Evolutionary conservation across 371 early-diverging fungal species (phyloP).

Genomic region (Capillidium heterosporum): DNA sequence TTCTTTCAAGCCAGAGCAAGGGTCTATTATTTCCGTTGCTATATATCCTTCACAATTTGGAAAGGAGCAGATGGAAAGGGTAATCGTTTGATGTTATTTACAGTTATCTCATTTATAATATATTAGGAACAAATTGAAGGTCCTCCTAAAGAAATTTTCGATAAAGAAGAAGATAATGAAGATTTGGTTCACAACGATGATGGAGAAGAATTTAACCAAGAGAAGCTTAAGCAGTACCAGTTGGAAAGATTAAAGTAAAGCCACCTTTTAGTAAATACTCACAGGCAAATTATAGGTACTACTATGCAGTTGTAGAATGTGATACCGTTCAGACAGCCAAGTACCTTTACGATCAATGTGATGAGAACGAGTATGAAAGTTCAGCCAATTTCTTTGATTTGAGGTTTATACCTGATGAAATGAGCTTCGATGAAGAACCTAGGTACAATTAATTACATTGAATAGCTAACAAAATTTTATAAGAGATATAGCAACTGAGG

Average conservation of each 20-base stretch:
- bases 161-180: slow-evolving; percentile 17
- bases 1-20: slow-evolving; percentile 63
- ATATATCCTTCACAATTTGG: slow-evolving; percentile 95
- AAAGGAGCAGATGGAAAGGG: slow-evolving; percentile 60
- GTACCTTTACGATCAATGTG: slow-evolving; percentile 65
- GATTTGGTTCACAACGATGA: slow-evolving; percentile 26
- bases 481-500: slow-evolving; percentile 43
- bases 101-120: background rate
- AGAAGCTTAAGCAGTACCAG: slow-evolving; percentile 80
- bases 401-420: slow-evolving; percentile 89
- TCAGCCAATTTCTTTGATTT: slow-evolving; percentile 89
- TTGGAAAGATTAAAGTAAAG: slow-evolving; percentile 56
- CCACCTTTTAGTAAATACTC: background rate
- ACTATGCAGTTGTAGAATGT: slow-evolving; percentile 88
- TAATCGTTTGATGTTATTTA: slow-evolving; percentile 12
- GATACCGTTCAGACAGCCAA: slow-evolving; percentile 71
- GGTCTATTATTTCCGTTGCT: slow-evolving; percentile 50
- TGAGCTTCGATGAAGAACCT: slow-evolving; percentile 55
- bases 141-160: slow-evolving; percentile 66
- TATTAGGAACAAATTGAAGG: slow-evolving; percentile 48
- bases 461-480: slow-evolving; percentile 4
- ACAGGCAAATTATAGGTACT: slow-evolving; percentile 34
- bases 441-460: slow-evolving; percentile 6
- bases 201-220: slow-evolving; percentile 64
- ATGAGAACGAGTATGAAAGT: slow-evolving; percentile 87